These are phyloP conservation scores for Vitis hybrid DNA, from an alignment of 177 flowering plant genomes.

Conservation along the genomic window DNA sequence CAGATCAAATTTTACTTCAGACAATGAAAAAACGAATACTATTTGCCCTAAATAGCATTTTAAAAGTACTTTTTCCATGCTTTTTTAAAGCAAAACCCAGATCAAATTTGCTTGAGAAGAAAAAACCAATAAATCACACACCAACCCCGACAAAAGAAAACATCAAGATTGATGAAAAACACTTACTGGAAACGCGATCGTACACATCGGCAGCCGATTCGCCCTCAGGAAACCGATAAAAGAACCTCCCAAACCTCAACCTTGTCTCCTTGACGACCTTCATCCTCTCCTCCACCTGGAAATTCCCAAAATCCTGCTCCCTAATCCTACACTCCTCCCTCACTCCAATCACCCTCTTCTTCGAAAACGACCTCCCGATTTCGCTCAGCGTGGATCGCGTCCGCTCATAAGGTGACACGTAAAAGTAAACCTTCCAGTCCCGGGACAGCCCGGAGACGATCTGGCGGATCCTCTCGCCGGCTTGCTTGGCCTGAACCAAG, in stretches of 20 bases:
- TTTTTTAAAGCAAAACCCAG: neutral
- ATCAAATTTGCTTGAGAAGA: neutral
- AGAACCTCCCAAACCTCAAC: conserved; percentile 83
- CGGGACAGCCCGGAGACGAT: conserved; percentile 24
- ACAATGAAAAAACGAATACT: no score
- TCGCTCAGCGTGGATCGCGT: conserved; percentile 82
- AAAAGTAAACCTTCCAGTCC: conserved; percentile 76
- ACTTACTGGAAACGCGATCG: conserved; percentile 89
- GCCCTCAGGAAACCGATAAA: conserved; percentile 93
- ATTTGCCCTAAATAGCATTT: no score
- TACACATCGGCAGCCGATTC: conserved; percentile 96
- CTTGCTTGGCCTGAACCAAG: conserved; percentile 48
- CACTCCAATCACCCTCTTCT: conserved; percentile 68
- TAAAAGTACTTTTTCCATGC: no score
- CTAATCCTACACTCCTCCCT: conserved; percentile 87
- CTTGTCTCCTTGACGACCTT: conserved; percentile 64
- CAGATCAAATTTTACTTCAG: no score
- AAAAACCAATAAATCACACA: no score
- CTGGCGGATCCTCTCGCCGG: conserved; percentile 49
- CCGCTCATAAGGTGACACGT: conserved; percentile 88
- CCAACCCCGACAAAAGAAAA: neutral
- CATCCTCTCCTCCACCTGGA: conserved; percentile 88
- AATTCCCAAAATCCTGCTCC: conserved; percentile 97
- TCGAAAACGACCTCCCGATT: conserved; percentile 69
- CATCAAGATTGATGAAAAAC: neutral